Conservation (phyloP, 331 rosid genomes). For the Quercus tomentella region DNA sequence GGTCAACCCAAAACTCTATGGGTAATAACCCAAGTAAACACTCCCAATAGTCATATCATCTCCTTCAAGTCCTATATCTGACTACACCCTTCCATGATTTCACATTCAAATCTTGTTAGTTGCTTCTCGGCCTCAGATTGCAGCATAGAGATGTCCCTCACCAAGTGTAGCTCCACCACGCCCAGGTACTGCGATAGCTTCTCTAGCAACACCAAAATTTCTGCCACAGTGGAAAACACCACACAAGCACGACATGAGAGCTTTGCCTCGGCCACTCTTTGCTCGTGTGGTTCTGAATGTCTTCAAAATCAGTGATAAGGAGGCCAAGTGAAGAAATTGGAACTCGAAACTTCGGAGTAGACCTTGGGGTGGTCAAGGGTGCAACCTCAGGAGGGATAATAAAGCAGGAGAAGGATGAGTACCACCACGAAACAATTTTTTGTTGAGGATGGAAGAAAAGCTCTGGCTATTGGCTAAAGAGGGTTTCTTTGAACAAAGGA, state of each 20-base stretch:
- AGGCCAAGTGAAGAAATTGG: constrained; percentile 68
- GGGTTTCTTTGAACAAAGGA: constrained; percentile 34
- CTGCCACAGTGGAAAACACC: constrained; percentile 48
- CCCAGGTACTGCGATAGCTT: constrained; percentile 90
- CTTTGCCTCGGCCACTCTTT: constrained; percentile 74
- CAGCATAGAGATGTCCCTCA: constrained; percentile 90
- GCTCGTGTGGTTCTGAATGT: constrained; percentile 64
- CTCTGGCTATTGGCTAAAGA: constrained; percentile 59
- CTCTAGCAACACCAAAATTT: constrained; percentile 75
- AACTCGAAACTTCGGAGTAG: constrained; percentile 59
- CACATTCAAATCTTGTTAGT: constrained; percentile 70
- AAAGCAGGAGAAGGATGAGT: constrained; percentile 48
- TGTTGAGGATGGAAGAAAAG: constrained; percentile 91
- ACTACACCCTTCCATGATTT: constrained; percentile 81
- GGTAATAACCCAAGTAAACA: background rate
- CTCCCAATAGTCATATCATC: constrained; percentile 76
- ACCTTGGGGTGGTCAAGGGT: constrained; percentile 39
- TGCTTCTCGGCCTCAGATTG: constrained; percentile 88
- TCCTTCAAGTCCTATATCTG: constrained; percentile 75
- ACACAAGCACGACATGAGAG: constrained; percentile 69
- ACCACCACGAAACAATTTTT: constrained; percentile 71
- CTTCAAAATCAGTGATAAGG: constrained; percentile 67
- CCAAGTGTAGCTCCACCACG: constrained; percentile 90
- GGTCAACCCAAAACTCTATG: too few relatives aligned
- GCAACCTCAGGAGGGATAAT: constrained; percentile 63